Evolutionary conservation across 2,329 filamentous ascomycete species (phyloP), one percentile per base, ranked within the genome.

Genomic region (Fusarium paranaense): DNA sequence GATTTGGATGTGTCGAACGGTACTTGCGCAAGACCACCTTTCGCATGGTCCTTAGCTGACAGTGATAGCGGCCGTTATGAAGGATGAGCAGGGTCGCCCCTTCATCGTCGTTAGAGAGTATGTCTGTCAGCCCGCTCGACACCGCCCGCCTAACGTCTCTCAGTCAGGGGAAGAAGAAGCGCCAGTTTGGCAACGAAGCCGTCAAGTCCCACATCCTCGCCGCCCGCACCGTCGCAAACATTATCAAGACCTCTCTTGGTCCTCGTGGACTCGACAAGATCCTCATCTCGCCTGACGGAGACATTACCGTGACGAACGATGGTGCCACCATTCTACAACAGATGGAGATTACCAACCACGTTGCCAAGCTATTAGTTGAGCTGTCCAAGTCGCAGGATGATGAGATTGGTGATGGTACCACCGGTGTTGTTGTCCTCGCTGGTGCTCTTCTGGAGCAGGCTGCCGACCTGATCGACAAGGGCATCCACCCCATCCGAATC

Each of bases 311-410:
- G 72, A 99, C 97, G 78, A 99, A 99, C 87, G 97, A 99, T 86
- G 97, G 97, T 80, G 97, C 97, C 64, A 99, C 97, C 54, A 99
- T 99, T 80, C 88, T 99, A 77, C 93, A 94, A 79, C 95, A 97
- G 90, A 99, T 99, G 97, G 97, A 99, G 87, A 96, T 99, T 78
- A 94, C 94, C 78, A 98, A 99, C 89, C 96, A 98, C 85, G 95
- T 99, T 72, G 97, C 97, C 72, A 98, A 98, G 87, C 89, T 99
- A 61, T 88, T 99, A 69, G 97, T 99, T 59, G 96, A 98, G 83
- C 92, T 99, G 45, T 98, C 97, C 74, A 98, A 97, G 87, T 98
- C 97, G 42, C 97, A 99, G 84, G 97, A 99, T 81, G 96, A 98
- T 79, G 97, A 99, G 86, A 99, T 99, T 80, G 97, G 97, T 81